Base-by-base conservation (phyloP, 2,329 filamentous ascomycete species). In the Clonostachys chloroleuca region DNA sequence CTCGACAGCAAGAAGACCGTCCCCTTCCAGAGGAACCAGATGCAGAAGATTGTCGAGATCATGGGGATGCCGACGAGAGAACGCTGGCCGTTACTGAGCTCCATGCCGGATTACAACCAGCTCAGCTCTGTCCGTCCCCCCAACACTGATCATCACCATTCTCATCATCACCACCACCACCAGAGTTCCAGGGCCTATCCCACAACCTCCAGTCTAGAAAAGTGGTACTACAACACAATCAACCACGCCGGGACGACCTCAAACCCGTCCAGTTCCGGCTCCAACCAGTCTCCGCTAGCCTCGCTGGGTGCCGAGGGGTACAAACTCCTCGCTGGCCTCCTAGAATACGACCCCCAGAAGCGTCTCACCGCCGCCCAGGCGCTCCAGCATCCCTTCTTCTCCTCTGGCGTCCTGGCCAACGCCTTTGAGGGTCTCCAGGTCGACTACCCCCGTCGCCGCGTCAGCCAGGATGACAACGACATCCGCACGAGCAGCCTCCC, bases 1-100 rank as follows among this genome's bases (percentile, higher is more conserved):
- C 96, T 97, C 87, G 94, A 99, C 66, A 89, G 82, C 57, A 99
- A 99, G 68, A 97, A 97, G 70, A 94, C 89, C 1, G 92, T 97
- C 0, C 94, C 94, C 0, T 99, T 99, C 57, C 94, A 99, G 67
- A 83, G 92, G 13, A 96, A 96, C 59, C 94, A 99, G 70, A 97
- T 99, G 92, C 90, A 94, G 61, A 96, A 96, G 69, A 99, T 99
- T 57, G 89, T 96, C 36, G 94, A 99, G 61, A 91, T 99, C 52
- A 86, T 99, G 73, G 94, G 94, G 33, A 72, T 96, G 54, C 94
- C 94, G 0, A 89, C 81, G 7, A 92, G 92, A 59, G 89, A 95
- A 44, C 81, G 84, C 24, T 99, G 94, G 94, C 89, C 92, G 0
- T 77, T 92, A 30, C 72, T 99, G 3, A 74, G 82, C 2, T 81